These are phyloP conservation scores for Helicosporidium sp. DNA, from an alignment of 139 green algal genomes.

Conservation along the genomic window DNA sequence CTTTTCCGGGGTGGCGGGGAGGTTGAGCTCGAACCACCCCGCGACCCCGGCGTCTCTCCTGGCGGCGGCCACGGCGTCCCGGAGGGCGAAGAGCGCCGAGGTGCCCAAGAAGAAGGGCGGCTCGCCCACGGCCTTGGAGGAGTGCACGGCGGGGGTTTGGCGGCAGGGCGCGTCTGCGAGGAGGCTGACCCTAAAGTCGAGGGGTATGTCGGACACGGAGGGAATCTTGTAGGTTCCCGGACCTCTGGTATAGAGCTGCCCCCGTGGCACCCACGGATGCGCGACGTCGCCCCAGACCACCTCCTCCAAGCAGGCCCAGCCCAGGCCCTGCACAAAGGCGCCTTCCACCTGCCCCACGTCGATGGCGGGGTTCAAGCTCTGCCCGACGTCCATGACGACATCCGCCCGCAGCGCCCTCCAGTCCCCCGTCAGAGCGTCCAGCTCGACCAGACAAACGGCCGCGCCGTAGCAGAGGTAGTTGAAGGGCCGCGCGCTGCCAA, in stretches of 20 bases:
- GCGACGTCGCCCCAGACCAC: conserved; percentile 77
- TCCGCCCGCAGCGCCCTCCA: conserved; percentile 55
- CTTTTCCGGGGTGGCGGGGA: conserved; percentile 73
- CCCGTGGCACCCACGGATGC: conserved; percentile 57
- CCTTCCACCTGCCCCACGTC: conserved; percentile 93
- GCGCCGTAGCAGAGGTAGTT: conserved; percentile 71
- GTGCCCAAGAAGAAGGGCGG: conserved; percentile 77
- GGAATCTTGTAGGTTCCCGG: conserved; percentile 88
- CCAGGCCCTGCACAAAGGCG: conserved; percentile 81
- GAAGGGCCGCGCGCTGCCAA: conserved; percentile 58
- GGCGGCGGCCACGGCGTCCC: conserved; percentile 59
- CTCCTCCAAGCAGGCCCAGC: conserved; percentile 86
- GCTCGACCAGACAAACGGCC: conserved; percentile 62
- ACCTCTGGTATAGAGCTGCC: conserved; percentile 54
- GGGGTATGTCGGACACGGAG: conserved; percentile 81
- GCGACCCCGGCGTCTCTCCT: conserved; percentile 19
- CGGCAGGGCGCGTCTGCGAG: conserved; percentile 59
- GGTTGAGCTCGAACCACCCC: conserved; percentile 60
- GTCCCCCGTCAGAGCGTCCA: conserved; percentile 74
- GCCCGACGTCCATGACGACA: conserved; percentile 84
- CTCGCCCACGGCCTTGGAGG: conserved; percentile 86
- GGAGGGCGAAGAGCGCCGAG: conserved; percentile 76
- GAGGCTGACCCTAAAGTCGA: conserved; percentile 76
- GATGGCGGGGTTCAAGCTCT: conserved; percentile 84
- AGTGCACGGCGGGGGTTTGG: conserved; percentile 49